Evolutionary conservation across 257 asterid genomes (phyloP), one percentile per base, ranked within the genome.

Genomic region (Petrea volubilis): DNA sequence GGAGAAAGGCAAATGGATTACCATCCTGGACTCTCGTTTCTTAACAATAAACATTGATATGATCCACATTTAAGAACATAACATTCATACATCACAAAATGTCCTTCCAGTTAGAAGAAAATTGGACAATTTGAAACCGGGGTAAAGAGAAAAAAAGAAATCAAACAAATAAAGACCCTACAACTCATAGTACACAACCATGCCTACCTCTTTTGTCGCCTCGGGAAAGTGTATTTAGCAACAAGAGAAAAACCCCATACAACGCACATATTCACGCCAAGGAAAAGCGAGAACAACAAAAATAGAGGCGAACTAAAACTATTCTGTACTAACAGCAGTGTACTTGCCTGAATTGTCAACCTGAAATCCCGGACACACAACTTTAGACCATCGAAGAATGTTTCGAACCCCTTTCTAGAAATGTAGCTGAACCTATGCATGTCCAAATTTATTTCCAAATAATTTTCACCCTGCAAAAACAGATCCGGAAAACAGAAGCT

Each of bases 351-450:
- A 74, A 90, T 92, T 40, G 94, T 92, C 76, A 92, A 85, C 52
- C 96, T 96, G 55, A 90, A 83, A 79, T 92, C 96, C 84, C 90
- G 66, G 33, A 76, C 78, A 72, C 93, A 88, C n/a, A 77, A 77
- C 90, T 89, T 90, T 67, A 90, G 81, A 71, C 94, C 79, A 70
- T 88, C 92, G 9, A 85, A 68, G 81, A 92, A 89, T 61, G 94
- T 80, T 74, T 82, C 90, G 36, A 90, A 88, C 5, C 98, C 98
- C 78, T 90, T 92, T 62, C 92, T 81, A 3, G 96, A 90, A 55
- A 92, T 92, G 83, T 90, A 90, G 85, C 96, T 84, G 81, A 90
- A 92, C 70, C 95, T 84, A 71, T 91, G 97, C 96, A 88, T 91
- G 64, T 91, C 97, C 86, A 91, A 70, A 74, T 91, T 96, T 41